phyloP scores from a whole-genome alignment of 352 stramenopile genomes.

The Phytophthora ramorum region DNA sequence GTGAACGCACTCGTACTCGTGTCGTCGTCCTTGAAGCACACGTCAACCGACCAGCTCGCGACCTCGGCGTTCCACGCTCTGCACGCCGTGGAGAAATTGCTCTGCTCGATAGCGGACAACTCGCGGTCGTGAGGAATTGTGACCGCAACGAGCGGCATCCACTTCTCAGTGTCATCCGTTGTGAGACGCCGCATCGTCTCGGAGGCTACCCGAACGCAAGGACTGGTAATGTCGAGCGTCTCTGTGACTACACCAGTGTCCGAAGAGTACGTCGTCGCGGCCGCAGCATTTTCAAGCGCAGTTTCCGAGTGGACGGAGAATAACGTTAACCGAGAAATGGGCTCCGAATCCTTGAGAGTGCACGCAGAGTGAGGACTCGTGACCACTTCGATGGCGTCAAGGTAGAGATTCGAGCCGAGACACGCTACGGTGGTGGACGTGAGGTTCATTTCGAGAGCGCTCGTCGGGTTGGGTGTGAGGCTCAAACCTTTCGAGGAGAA shows the following conservation, averaged over 20 bases:
- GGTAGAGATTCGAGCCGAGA: conserved; percentile 52
- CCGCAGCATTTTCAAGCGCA: conserved; percentile 30
- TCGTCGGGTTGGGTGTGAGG: conserved; percentile 7
- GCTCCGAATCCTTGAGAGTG: conserved; percentile 44
- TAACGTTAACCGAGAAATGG: conserved; percentile 52
- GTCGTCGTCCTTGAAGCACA: conserved; percentile 69
- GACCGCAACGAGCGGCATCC: conserved; percentile 51
- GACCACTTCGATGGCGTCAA: conserved; percentile 55
- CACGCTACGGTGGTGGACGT: conserved; percentile 51
- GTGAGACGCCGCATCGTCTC: conserved; percentile 19
- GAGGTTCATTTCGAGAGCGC: conserved; percentile 47
- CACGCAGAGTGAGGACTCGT: conserved; percentile 49
- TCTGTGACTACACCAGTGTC: conserved; percentile 34
- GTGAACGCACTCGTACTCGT: conserved; percentile 48
- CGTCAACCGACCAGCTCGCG: conserved; percentile 47
- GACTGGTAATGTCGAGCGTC: conserved; percentile 39
- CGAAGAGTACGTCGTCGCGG: conserved; percentile 14
- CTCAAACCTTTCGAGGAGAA: conserved; percentile 45
- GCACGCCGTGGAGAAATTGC: conserved; percentile 71
- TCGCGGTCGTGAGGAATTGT: conserved; percentile 55
- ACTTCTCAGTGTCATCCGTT: conserved; percentile 15
- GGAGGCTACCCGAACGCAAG: conserved; percentile 45
- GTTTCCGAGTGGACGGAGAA: conserved; percentile 56
- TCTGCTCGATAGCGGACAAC: conserved; percentile 53
- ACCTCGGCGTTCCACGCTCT: conserved; percentile 53